Percentiles rank a stretch among this genome's conserved stretches.
Conservation (phyloP, 352 stramenopile species). For the Poterioochromonas sp. region DNA sequence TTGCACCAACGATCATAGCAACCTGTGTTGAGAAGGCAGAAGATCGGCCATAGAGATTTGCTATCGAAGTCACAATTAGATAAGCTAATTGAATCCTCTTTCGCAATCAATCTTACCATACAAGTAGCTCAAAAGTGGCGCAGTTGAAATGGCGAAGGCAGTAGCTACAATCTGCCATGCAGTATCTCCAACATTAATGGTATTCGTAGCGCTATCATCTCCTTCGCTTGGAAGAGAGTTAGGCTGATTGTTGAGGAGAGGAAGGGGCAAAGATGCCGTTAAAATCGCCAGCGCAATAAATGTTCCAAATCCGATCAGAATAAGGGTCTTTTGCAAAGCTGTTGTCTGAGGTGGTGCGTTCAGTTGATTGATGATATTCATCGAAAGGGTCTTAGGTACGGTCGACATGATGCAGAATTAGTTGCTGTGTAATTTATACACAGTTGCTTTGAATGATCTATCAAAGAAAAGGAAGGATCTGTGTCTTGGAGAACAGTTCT, state of each 20-base stretch:
- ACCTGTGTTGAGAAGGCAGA: background rate
- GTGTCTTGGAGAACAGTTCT: too few species aligned
- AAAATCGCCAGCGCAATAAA: background rate
- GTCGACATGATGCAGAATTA: too few species aligned
- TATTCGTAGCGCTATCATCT: background rate
- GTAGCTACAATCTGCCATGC: conserved; percentile 7
- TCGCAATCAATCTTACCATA: too few species aligned
- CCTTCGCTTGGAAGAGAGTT: background rate
- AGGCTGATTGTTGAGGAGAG: too few species aligned
- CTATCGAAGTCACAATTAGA: too few species aligned
- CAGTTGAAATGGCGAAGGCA: background rate
- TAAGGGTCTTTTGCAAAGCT: background rate
- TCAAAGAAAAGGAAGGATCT: too few species aligned
- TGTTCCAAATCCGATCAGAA: background rate
- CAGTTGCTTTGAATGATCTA: too few species aligned
- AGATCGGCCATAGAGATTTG: background rate
- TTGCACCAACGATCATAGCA: background rate
- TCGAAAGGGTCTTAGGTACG: background rate
- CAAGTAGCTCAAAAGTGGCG: background rate
- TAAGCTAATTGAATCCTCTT: too few species aligned
- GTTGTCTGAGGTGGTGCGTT: background rate
- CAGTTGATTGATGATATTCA: background rate
- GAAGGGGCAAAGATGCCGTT: background rate
- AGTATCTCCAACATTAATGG: background rate
- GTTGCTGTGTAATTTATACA: too few species aligned